Base-by-base conservation (phyloP, 257 asterid genomes). In the Capsicum rhomboideum region DNA sequence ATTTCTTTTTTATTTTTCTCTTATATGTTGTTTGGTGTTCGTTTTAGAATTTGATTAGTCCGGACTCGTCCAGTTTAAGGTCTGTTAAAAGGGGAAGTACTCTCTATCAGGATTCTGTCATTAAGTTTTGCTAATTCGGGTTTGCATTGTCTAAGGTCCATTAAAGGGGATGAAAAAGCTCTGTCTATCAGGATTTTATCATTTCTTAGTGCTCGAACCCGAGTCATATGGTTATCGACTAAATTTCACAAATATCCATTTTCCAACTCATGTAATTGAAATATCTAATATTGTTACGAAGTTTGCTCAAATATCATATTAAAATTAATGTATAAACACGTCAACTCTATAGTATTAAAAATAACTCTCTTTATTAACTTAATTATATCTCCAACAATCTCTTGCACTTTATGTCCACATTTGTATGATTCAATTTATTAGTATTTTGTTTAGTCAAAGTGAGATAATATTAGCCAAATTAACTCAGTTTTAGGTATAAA, bases 11-110 rank as follows among this genome's bases (percentile, higher is more conserved):
- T 13, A 13, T 28, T 61, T 26, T 23, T 0, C 29, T 23, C 68
- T 23, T 23, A 23, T 0, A 10, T 0, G 5, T 21, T 21, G 1
- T 59, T 2, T 0, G 1, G 0, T 21, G 0, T 59, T 10, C 10
- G 8, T 10, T 26, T 2, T 8, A 1, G 12, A 12, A 1, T 8
- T 23, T 0, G 10, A 63, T 12, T 12, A 1, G 12, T 63, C 0
- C 6, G 1, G 5, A 61, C 23, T 63, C 0, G 2, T 23, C 0
- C 3, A 0, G 20, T 3, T 5, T 61, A 11, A 23, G 18, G 23
- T 23, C 18, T 6, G 0, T 59, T 21, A 11, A 21, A 59, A 4
- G 9, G 28, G 0, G 2, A 12, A 12, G 1, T 9, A 11, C 11
- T 21, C 1, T 61, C 5, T 28, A 0, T 63, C 3, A 6, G 0